phyloP scores from a whole-genome alignment of 495 filamentous ascomycete species.

The Xeromyces bisporus region DNA sequence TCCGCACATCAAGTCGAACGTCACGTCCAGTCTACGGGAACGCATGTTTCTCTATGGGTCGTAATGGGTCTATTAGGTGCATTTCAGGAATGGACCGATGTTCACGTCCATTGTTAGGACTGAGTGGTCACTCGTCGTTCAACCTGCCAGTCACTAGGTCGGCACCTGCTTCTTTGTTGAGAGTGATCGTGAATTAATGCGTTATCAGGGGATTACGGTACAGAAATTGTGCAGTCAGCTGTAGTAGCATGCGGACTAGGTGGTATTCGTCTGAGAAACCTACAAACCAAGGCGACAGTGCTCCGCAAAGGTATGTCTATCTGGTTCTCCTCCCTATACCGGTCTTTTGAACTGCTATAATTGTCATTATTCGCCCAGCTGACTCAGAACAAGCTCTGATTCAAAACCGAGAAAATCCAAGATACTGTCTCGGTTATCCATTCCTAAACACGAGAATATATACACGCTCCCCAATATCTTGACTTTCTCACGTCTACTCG shows the following conservation, averaged over 20 bases:
- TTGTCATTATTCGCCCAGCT: not conserved
- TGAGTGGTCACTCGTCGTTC: not conserved
- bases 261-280: slow-evolving; percentile 13
- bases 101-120: not conserved
- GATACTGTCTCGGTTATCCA: slow-evolving; percentile 33
- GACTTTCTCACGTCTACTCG: slow-evolving; percentile 70
- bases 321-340: not conserved
- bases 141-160: slow-evolving; percentile 6
- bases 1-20: not conserved
- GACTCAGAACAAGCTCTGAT: slow-evolving; percentile 2
- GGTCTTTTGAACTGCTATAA: not conserved
- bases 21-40: not conserved
- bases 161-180: not conserved
- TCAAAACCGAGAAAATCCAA: slow-evolving; percentile 12
- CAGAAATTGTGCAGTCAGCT: no score
- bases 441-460: slow-evolving; percentile 66
- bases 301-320: slow-evolving; percentile 8
- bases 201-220: slow-evolving; percentile 1
- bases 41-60: not conserved
- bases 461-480: slow-evolving; percentile 89
- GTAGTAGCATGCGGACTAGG: no score
- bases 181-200: slow-evolving; percentile 1
- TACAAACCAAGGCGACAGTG: slow-evolving; percentile 5
- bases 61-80: not conserved
- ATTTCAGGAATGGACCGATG: not conserved